phyloP scores from a whole-genome alignment of 371 early-diverging fungal genomes.

The Rhizopus microsporus region DNA sequence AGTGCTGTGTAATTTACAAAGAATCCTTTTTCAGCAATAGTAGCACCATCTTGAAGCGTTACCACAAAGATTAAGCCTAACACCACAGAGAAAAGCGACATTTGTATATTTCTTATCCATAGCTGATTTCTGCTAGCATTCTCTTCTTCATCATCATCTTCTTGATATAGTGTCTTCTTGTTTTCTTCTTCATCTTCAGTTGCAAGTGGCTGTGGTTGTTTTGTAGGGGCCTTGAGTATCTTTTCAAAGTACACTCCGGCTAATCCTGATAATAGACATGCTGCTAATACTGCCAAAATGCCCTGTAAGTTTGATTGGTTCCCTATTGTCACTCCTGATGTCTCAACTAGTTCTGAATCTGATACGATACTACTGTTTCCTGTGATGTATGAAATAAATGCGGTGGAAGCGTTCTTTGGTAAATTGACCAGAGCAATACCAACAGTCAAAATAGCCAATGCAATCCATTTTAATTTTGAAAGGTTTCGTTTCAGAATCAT shows the following conservation, averaged over 20 bases:
- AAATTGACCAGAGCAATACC: conserved; percentile 84
- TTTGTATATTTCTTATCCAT: conserved; percentile 90
- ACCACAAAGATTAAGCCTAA: conserved; percentile 70
- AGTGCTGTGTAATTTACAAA: conserved; percentile 83
- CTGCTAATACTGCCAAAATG: conserved; percentile 71
- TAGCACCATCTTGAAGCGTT: conserved; percentile 74
- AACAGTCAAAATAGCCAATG: conserved; percentile 78
- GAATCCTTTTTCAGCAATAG: conserved; percentile 77
- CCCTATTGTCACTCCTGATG: conserved; percentile 14
- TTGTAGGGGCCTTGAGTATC: conserved; percentile 72
- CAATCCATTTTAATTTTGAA: conserved; percentile 75
- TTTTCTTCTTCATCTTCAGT: conserved; percentile 22
- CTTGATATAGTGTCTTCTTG: conserved; percentile 14
- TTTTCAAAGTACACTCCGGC: conserved; percentile 98
- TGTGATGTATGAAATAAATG: conserved; percentile 15
- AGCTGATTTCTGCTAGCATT: conserved; percentile 56
- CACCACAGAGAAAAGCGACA: conserved; percentile 74
- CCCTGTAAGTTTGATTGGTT: conserved; percentile 50
- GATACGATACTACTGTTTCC: conserved; percentile 10
- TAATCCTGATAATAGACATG: conserved; percentile 88
- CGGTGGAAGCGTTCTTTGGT: conserved; percentile 31
- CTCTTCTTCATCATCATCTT: conserved; percentile 20
- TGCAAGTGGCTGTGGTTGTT: conserved; percentile 14
- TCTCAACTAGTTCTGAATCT: conserved; percentile 1
- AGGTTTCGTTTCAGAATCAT: conserved; percentile 71